A percentile compares a stretch with the other conserved stretches of the same genome.
Conservation (phyloP, 345 rosid genomes). For the Gynandropsis gynandra region DNA sequence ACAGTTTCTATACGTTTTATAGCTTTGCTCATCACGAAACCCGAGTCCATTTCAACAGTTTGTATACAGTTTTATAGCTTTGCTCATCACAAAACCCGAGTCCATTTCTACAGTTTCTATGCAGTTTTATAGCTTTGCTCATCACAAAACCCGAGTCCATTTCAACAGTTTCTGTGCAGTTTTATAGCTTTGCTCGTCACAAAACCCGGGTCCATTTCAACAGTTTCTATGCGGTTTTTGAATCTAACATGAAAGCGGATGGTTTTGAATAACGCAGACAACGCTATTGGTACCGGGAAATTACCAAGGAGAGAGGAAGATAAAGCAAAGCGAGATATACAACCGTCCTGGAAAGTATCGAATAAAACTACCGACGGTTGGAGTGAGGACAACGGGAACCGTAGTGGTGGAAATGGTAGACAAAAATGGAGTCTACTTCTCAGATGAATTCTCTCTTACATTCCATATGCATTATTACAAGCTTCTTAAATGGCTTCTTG, state of each 20-base stretch:
- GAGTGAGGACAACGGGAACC: slow-evolving; percentile 87
- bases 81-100: too few species aligned
- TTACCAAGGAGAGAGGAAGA: slow-evolving; percentile 83
- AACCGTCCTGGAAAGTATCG: slow-evolving; percentile 67
- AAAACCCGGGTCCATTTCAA: too few species aligned
- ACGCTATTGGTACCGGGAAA: slow-evolving; percentile 90
- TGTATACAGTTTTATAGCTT: too few species aligned
- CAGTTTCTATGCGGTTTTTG: too few species aligned
- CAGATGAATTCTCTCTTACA: slow-evolving; percentile 91
- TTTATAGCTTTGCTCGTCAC: too few species aligned
- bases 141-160: too few species aligned
- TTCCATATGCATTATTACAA: slow-evolving; percentile 97
- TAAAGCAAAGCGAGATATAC: slow-evolving; percentile 58
- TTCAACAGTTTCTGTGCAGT: too few species aligned
- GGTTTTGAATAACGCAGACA: slow-evolving; percentile 43
- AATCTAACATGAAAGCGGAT: slow-evolving; percentile 1
- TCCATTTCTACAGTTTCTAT: too few species aligned
- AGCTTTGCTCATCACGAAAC: too few species aligned
- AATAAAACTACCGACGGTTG: slow-evolving; percentile 81
- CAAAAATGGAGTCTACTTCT: slow-evolving; percentile 83
- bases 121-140: too few species aligned
- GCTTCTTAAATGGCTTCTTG: slow-evolving; percentile 94
- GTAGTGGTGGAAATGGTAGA: slow-evolving; percentile 95
- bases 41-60: too few species aligned
- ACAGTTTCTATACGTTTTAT: too few species aligned